Percentiles rank a stretch among this genome's conserved stretches.
phyloP scores from a whole-genome alignment of 768 basidiomycete genomes.

The Trametes elegans region DNA sequence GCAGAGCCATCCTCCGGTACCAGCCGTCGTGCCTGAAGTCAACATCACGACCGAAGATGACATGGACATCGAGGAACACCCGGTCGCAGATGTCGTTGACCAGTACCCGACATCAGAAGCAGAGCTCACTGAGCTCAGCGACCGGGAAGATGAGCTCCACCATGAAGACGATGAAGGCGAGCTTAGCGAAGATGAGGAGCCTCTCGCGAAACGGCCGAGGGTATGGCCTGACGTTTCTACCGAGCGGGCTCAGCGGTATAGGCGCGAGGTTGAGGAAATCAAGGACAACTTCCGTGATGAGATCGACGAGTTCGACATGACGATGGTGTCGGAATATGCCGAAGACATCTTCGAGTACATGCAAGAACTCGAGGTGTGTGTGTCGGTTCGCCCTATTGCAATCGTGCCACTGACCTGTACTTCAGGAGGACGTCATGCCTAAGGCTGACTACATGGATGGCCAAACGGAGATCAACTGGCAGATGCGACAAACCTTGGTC shows the following conservation, averaged over 20 bases:
- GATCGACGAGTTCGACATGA: slow-evolving; percentile 74
- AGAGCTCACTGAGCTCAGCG: slow-evolving; percentile 32
- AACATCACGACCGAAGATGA: slow-evolving; percentile 32
- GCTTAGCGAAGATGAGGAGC: slow-evolving; percentile 14
- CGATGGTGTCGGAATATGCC: slow-evolving; percentile 98
- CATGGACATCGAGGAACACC: slow-evolving; percentile 60
- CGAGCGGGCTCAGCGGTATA: slow-evolving; percentile 53
- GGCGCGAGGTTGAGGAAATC: slow-evolving; percentile 64
- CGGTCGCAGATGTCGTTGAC: slow-evolving; percentile 42
- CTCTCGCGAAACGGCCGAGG: slow-evolving; percentile 38
- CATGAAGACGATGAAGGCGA: slow-evolving; percentile 14
- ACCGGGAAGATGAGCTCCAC: slow-evolving; percentile 18
- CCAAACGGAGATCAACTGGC: slow-evolving; percentile 90
- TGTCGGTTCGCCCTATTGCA: slow-evolving; percentile 24
- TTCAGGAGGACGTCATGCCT: slow-evolving; percentile 84
- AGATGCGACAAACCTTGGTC: slow-evolving; percentile 93
- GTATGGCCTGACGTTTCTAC: slow-evolving; percentile 78
- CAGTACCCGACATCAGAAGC: slow-evolving; percentile 43
- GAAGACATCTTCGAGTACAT: slow-evolving; percentile 98
- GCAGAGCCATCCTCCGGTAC: slow-evolving; percentile 20
- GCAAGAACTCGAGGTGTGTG: slow-evolving; percentile 89
- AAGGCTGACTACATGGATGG: slow-evolving; percentile 90
- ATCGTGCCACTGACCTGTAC: slow-evolving; percentile 22
- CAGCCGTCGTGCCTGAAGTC: slow-evolving; percentile 18
- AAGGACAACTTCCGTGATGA: slow-evolving; percentile 66